phyloP scores from a whole-genome alignment of 108 stramenopile genomes.

The Nitzschia palea region DNA sequence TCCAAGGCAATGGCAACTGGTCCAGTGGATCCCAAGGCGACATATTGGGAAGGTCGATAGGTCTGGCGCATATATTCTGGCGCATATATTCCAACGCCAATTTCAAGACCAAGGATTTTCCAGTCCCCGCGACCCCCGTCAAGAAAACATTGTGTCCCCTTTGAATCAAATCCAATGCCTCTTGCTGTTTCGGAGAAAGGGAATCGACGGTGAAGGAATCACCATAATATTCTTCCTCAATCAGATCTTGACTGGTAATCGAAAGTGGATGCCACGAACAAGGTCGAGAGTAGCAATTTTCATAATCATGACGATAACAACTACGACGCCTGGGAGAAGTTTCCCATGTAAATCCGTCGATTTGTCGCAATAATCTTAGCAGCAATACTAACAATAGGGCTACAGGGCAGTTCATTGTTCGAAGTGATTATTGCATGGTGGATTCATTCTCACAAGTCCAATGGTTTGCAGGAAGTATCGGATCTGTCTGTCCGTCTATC shows the following conservation, averaged over 20 bases:
- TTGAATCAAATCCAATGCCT: constrained; percentile 39
- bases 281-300: too few species aligned
- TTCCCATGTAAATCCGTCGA: too few species aligned
- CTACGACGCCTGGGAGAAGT: too few species aligned
- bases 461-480: too few species aligned
- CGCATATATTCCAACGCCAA: constrained; percentile 43
- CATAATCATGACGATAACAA: too few species aligned
- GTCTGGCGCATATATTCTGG: constrained; percentile 19
- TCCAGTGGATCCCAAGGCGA: constrained; percentile 74
- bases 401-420: too few species aligned
- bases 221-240: neutral
- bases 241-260: neutral
- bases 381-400: too few species aligned
- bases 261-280: too few species aligned
- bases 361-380: too few species aligned
- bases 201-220: neutral
- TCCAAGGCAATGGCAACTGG: constrained; percentile 65
- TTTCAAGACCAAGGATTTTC: constrained; percentile 58
- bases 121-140: constrained; percentile 69
- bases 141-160: constrained; percentile 49
- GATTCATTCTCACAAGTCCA: too few species aligned
- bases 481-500: too few species aligned
- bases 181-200: constrained; percentile 36
- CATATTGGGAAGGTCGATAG: constrained; percentile 30
- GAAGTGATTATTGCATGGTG: too few species aligned